phyloP scores from a whole-genome alignment of 306 rosid species.

The Cucumis hystrix region DNA sequence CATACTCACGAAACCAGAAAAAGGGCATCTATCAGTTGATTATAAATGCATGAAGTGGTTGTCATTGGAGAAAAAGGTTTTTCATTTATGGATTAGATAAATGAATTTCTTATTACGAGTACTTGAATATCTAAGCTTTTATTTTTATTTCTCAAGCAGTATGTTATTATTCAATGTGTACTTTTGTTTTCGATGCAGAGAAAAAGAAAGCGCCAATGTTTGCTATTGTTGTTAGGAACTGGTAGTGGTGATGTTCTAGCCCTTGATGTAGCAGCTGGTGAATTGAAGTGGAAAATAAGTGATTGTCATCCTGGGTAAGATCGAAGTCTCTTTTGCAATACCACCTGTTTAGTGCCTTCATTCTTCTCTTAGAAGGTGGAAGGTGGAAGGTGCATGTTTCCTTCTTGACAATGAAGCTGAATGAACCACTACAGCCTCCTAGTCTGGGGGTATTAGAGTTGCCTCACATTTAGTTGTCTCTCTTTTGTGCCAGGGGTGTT shows the following conservation, averaged over 20 bases:
- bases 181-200: conserved; percentile 21
- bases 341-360: neutral
- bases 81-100: neutral
- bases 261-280: conserved; percentile 69
- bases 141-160: neutral
- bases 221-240: conserved; percentile 74
- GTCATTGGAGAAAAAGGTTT: conserved; percentile 59
- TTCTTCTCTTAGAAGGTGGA: neutral
- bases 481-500: conserved; percentile 59
- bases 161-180: neutral
- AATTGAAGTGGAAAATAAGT: conserved; percentile 57
- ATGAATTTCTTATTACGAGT: neutral
- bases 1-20: conserved; percentile 25
- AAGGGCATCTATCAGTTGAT: conserved; percentile 90
- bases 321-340: neutral
- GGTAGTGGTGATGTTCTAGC: conserved; percentile 88
- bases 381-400: neutral
- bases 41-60: conserved; percentile 93
- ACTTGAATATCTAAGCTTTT: neutral
- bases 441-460: neutral
- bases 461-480: neutral
- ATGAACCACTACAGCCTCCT: neutral
- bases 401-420: neutral
- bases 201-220: conserved; percentile 62
- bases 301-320: conserved; percentile 94